Evolutionary conservation across 495 filamentous ascomycete genomes (phyloP).

Genomic region (Ascobolus immersus): DNA sequence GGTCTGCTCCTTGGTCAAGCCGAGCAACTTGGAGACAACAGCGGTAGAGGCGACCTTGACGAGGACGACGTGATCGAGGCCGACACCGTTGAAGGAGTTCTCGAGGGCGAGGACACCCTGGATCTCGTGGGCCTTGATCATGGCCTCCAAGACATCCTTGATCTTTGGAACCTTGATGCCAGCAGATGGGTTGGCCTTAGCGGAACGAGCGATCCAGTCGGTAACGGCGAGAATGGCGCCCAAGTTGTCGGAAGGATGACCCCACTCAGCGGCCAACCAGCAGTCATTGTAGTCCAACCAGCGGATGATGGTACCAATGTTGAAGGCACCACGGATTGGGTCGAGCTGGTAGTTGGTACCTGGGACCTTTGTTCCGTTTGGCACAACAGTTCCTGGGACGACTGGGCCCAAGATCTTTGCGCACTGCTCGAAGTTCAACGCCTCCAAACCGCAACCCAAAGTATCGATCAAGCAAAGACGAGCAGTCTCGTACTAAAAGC

Average conservation of each 20-base stretch:
- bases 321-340: constrained; percentile 87
- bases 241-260: constrained; percentile 89
- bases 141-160: constrained; percentile 77
- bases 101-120: constrained; percentile 89
- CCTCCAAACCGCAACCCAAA: constrained; percentile 85
- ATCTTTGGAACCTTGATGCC: constrained; percentile 35
- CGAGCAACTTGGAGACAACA: constrained; percentile 82
- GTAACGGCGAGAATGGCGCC: constrained; percentile 88
- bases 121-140: constrained; percentile 99
- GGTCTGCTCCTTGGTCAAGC: constrained; percentile 67
- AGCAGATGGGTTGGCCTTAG: constrained; percentile 64
- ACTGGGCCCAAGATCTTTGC: constrained; percentile 82
- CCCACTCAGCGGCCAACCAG: constrained; percentile 98
- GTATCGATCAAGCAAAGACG: constrained; percentile 82
- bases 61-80: constrained; percentile 86
- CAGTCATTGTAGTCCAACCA: constrained; percentile 99
- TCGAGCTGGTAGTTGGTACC: constrained; percentile 87
- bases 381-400: constrained; percentile 64
- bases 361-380: constrained; percentile 74
- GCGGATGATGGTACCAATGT: constrained; percentile 92
- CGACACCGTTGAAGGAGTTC: constrained; percentile 97
- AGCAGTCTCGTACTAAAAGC: constrained; percentile 66
- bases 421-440: constrained; percentile 86
- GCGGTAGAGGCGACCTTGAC: constrained; percentile 94
- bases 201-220: constrained; percentile 91